Conservation (phyloP, 2,329 filamentous ascomycete species). For the Westerdykella ornata region DNA sequence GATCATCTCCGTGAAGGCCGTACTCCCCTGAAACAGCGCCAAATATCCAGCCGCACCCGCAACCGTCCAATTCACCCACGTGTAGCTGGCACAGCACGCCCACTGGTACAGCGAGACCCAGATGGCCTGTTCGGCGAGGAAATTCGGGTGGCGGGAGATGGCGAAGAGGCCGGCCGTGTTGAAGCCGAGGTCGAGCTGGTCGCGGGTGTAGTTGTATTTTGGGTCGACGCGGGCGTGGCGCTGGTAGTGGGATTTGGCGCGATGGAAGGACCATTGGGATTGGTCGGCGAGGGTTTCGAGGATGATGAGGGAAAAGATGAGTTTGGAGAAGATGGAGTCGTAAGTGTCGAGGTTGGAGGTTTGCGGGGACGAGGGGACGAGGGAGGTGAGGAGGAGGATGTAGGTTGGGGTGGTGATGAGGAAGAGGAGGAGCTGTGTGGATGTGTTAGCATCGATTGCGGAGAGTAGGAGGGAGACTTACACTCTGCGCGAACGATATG, state of each 20-base stretch:
- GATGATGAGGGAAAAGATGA: constrained; percentile 53
- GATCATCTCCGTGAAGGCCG: constrained; percentile 77
- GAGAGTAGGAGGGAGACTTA: constrained; percentile 23
- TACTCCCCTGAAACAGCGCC: constrained; percentile 81
- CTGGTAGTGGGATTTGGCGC: constrained; percentile 70
- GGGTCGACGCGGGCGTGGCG: constrained; percentile 63
- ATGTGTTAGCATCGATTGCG: constrained; percentile 4
- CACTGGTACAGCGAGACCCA: constrained; percentile 88
- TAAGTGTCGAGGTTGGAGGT: constrained; percentile 41
- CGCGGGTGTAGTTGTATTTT: constrained; percentile 55
- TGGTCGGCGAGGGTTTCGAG: constrained; percentile 78
- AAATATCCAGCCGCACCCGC: constrained; percentile 64
- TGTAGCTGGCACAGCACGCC: constrained; percentile 67
- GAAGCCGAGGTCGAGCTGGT: constrained; percentile 86
- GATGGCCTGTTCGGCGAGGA: constrained; percentile 81
- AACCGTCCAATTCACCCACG: constrained; percentile 70
- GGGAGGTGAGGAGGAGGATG: constrained; percentile 65
- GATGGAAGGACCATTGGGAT: constrained; percentile 87
- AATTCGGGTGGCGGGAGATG: constrained; percentile 89
- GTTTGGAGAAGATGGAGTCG: constrained; percentile 53
- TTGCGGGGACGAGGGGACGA: constrained; percentile 47
- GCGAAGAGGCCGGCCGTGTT: constrained; percentile 77
- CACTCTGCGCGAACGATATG: constrained; percentile 70
- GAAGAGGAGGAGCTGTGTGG: constrained; percentile 62
- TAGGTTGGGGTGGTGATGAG: constrained; percentile 76